Conservation (phyloP, 129 eudicot genomes). For the Deinandra increscens region DNA sequence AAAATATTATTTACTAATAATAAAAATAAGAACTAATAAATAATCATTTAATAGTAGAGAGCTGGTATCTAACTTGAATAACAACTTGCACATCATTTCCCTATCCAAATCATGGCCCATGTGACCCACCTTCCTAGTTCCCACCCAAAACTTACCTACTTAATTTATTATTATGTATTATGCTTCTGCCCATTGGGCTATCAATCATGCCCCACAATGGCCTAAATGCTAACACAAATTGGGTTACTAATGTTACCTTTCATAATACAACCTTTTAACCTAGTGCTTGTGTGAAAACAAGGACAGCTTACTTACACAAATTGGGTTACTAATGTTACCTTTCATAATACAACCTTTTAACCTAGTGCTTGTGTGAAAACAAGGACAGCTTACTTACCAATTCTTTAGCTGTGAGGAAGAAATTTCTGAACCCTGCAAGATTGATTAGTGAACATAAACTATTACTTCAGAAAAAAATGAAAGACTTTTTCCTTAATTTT, state of each 20-base stretch:
- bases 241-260: slow-evolving; percentile 1
- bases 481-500: not conserved
- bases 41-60: not conserved
- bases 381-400: slow-evolving; percentile 51
- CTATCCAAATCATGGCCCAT: not conserved
- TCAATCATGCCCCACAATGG: not conserved
- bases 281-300: slow-evolving; percentile 16
- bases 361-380: slow-evolving; percentile 15
- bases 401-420: slow-evolving; percentile 86
- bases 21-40: not conserved
- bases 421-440: slow-evolving; percentile 84
- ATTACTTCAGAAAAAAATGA: not conserved
- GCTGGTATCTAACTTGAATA: not conserved
- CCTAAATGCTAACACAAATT: not conserved
- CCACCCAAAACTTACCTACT: not conserved
- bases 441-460: slow-evolving; percentile 18
- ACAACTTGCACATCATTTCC: not conserved
- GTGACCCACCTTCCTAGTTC: not conserved
- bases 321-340: no score
- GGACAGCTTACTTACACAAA: slow-evolving; percentile 44
- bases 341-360: not conserved
- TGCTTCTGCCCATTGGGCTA: not conserved
- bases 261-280: not conserved
- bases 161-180: not conserved
- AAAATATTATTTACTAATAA: no score